Conservation (phyloP, 2,329 filamentous ascomycete species). For the Fusarium sambucinum region DNA sequence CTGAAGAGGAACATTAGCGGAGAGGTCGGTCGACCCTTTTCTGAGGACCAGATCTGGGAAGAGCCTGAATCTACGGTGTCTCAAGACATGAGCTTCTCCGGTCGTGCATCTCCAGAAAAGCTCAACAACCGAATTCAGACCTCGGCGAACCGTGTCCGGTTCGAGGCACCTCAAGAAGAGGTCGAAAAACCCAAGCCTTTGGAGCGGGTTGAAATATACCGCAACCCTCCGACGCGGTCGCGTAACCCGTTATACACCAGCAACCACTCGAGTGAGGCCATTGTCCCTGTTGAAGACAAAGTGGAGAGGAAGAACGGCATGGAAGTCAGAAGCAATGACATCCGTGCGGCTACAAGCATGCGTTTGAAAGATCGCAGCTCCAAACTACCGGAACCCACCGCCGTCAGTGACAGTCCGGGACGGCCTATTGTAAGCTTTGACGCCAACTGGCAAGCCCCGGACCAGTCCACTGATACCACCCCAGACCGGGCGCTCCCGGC, state of each 20-base stretch:
- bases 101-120: constrained; percentile 51
- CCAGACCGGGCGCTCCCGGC: constrained; percentile 55
- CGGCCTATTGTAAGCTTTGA: constrained; percentile 98
- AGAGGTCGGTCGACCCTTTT: constrained; percentile 74
- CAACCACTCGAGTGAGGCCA: constrained; percentile 62
- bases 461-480: constrained; percentile 76
- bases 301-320: constrained; percentile 78
- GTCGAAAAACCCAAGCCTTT: constrained; percentile 54
- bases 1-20: constrained; percentile 78
- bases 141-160: constrained; percentile 50
- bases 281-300: constrained; percentile 54
- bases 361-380: constrained; percentile 85
- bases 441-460: constrained; percentile 80
- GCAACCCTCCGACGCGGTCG: constrained; percentile 85
- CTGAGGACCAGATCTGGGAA: constrained; percentile 87
- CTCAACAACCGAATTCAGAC: constrained; percentile 52
- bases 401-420: constrained; percentile 89
- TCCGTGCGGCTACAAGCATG: constrained; percentile 91
- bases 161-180: constrained; percentile 59
- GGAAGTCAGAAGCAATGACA: constrained; percentile 88
- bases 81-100: constrained; percentile 32
- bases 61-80: constrained; percentile 71
- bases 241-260: constrained; percentile 83
- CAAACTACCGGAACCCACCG: constrained; percentile 87
- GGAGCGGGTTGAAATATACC: constrained; percentile 79